phyloP scores from a whole-genome alignment of 2,329 filamentous ascomycete genomes.

The Fusarium euwallaceae region DNA sequence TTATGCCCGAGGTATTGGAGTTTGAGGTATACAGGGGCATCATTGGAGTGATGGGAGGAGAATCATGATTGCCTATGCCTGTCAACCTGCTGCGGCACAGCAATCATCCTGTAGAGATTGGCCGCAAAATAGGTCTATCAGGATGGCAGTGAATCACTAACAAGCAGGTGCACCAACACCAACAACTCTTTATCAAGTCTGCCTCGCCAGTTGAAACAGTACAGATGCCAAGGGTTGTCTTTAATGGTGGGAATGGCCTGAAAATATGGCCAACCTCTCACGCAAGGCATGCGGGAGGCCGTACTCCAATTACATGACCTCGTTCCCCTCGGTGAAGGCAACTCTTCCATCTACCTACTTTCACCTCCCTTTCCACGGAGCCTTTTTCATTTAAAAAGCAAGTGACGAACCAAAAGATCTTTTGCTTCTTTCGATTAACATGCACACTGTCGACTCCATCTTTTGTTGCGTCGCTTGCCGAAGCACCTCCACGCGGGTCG shows the following conservation, averaged over 20 bases:
- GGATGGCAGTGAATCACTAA: background rate
- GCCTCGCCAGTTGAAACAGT: background rate
- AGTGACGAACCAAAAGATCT: background rate
- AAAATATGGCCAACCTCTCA: background rate
- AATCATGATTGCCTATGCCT: too few relatives aligned
- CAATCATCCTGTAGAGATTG: background rate
- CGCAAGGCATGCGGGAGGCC: background rate
- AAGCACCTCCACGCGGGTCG: accelerated
- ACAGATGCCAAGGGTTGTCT: background rate
- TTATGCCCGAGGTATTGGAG: background rate
- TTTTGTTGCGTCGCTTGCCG: background rate
- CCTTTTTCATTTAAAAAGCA: background rate
- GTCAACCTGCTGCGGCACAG: background rate
- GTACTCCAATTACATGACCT: background rate
- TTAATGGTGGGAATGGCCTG: background rate
- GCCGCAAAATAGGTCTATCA: background rate
- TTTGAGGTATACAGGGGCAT: accelerated
- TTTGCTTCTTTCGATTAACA: background rate
- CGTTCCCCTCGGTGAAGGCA: background rate
- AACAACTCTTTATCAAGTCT: background rate
- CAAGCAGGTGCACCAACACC: background rate
- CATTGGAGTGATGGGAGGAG: background rate
- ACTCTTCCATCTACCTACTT: background rate
- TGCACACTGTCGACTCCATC: constrained; percentile 7
- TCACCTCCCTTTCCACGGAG: background rate